These are phyloP conservation scores for Alectoria sarmentosa DNA, from an alignment of 495 filamentous ascomycete genomes.

Conservation along the genomic window DNA sequence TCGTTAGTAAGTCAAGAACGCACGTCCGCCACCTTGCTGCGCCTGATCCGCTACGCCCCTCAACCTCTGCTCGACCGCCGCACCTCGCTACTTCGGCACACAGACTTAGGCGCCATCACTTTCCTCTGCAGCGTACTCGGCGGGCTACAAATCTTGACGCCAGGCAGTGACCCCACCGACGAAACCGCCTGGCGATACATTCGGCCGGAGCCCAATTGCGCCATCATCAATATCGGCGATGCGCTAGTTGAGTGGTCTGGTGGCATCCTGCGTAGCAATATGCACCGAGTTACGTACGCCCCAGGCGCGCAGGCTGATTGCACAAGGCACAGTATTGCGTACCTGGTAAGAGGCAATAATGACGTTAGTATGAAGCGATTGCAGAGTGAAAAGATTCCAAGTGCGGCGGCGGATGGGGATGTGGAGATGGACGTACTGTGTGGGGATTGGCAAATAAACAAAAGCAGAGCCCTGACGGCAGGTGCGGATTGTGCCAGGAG, in stretches of 20 bases:
- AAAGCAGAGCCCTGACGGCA: neutral
- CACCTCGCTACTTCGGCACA: neutral
- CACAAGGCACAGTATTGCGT: neutral
- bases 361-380: neutral
- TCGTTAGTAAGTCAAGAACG: conserved; percentile 11
- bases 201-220: conserved; percentile 27
- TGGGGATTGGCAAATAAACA: neutral
- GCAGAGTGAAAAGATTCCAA: neutral
- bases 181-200: conserved; percentile 21
- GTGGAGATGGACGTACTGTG: neutral
- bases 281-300: conserved; percentile 29
- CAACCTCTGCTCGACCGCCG: neutral
- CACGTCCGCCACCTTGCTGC: conserved; percentile 17
- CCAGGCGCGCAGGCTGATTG: neutral
- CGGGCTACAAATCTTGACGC: neutral
- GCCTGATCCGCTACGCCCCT: conserved; percentile 20
- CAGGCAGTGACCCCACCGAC: neutral
- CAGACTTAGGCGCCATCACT: neutral
- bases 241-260: conserved; percentile 29
- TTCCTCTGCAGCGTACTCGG: neutral
- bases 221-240: conserved; percentile 34
- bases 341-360: neutral
- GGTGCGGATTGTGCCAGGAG: conserved; percentile 3
- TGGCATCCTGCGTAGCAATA: conserved; percentile 26
- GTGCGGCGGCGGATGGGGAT: neutral